Conservation (phyloP, 495 filamentous ascomycete genomes). For the Penicillium angulare region DNA sequence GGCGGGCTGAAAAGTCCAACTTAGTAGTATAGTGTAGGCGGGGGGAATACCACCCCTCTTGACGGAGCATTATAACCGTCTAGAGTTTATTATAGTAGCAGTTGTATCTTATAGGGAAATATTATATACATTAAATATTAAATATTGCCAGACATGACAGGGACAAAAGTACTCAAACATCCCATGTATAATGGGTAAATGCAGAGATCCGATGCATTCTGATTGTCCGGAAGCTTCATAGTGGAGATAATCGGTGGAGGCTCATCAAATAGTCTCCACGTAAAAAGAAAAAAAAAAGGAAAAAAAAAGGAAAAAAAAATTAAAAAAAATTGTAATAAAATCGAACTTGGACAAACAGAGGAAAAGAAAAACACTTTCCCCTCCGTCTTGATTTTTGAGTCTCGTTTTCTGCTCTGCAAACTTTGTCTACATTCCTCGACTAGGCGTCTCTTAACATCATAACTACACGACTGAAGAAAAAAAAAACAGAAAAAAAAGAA, state of each 20-base stretch:
- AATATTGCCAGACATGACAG: too few species aligned
- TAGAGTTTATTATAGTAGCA: not conserved
- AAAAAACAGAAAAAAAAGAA: not conserved
- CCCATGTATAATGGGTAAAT: too few species aligned
- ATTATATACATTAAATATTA: too few species aligned
- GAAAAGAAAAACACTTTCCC: slow-evolving; percentile 43
- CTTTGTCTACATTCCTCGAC: too few species aligned
- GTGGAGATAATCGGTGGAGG: slow-evolving; percentile 32
- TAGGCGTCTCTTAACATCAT: too few species aligned
- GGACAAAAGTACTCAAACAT: too few species aligned
- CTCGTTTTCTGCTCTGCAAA: too few species aligned
- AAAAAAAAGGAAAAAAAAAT: slow-evolving; percentile 16
- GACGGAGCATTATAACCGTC: not conserved
- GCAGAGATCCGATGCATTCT: too few species aligned
- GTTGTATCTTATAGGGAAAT: not conserved
- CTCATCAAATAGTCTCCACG: slow-evolving; percentile 10
- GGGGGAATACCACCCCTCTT: not conserved
- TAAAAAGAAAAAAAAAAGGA: slow-evolving; percentile 12
- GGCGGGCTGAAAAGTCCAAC: not conserved
- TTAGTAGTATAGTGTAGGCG: too few species aligned
- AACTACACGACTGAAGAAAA: too few species aligned
- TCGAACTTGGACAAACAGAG: slow-evolving; percentile 39
- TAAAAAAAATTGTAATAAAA: slow-evolving; percentile 12
- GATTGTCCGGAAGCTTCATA: slow-evolving; percentile 11
- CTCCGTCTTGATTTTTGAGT: not conserved